Conservation (phyloP, 164 flowering plant genomes). For the Piper betle region DNA sequence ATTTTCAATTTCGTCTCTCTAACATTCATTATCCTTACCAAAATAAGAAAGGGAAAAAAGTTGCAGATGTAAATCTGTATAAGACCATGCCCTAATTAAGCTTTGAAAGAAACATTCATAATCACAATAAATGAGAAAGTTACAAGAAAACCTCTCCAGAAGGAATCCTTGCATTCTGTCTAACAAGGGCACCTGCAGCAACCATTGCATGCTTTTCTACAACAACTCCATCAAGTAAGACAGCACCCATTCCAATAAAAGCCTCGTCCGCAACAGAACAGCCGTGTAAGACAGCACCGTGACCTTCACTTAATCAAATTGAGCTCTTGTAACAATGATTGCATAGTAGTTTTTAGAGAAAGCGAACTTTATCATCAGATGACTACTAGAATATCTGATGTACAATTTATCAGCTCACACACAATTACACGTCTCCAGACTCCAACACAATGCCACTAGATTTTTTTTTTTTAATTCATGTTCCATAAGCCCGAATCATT, state of each 20-base stretch:
- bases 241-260: conserved; percentile 90
- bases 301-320: conserved; percentile 39
- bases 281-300: conserved; percentile 87
- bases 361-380: too few relatives aligned
- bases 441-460: too few relatives aligned
- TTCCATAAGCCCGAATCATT: not conserved
- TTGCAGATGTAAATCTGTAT: too few relatives aligned
- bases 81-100: too few relatives aligned
- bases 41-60: too few relatives aligned
- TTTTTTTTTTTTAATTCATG: not conserved
- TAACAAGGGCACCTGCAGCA: conserved; percentile 93
- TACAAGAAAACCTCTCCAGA: conserved; percentile 51
- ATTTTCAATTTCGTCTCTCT: too few relatives aligned
- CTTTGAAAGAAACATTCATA: not conserved
- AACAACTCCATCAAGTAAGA: conserved; percentile 77
- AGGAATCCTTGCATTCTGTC: conserved; percentile 81
- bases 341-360: too few relatives aligned
- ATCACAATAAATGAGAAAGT: not conserved
- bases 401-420: too few relatives aligned
- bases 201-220: conserved; percentile 91
- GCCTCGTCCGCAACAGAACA: conserved; percentile 93
- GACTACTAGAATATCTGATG: too few relatives aligned
- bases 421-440: too few relatives aligned
- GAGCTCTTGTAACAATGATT: not conserved
- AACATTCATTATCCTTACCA: too few relatives aligned